Evolutionary conservation across 2,329 filamentous ascomycete genomes (phyloP).

Genomic region (Coleophoma crateriformis): DNA sequence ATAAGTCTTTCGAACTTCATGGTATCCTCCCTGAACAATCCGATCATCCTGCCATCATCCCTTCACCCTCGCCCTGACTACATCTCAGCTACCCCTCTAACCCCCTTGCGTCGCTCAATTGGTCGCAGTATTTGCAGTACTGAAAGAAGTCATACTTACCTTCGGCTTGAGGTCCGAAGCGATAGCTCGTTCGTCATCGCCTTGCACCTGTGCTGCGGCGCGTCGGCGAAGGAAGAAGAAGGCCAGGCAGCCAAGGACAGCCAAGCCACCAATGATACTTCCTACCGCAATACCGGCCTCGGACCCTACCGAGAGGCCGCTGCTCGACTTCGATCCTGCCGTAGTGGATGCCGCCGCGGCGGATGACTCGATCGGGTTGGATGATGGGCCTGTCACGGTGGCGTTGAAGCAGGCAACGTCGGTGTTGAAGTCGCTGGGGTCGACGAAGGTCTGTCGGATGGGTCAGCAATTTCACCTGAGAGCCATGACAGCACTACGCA

Average conservation of each 20-base stretch:
- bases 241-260: background rate
- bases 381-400: background rate
- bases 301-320: background rate
- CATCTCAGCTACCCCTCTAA: too few species aligned
- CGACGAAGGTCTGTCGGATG: background rate
- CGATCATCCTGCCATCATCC: too few species aligned
- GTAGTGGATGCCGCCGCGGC: background rate
- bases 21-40: too few species aligned
- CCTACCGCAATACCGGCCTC: background rate
- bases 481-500: conserved; percentile 9
- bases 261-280: background rate
- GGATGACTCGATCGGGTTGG: background rate
- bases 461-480: background rate
- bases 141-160: background rate
- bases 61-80: too few species aligned
- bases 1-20: too few species aligned
- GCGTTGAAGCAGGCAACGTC: conserved; percentile 2
- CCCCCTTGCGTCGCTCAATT: too few species aligned
- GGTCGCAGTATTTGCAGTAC: background rate
- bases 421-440: background rate
- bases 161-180: background rate
- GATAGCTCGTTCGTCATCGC: background rate
- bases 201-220: background rate
- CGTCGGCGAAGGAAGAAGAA: background rate
- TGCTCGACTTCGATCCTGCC: background rate